Percentiles rank a stretch among this genome's conserved stretches.
These are phyloP conservation scores for Mycena maculata DNA, from an alignment of 768 basidiomycete genomes.

Conservation along the genomic window DNA sequence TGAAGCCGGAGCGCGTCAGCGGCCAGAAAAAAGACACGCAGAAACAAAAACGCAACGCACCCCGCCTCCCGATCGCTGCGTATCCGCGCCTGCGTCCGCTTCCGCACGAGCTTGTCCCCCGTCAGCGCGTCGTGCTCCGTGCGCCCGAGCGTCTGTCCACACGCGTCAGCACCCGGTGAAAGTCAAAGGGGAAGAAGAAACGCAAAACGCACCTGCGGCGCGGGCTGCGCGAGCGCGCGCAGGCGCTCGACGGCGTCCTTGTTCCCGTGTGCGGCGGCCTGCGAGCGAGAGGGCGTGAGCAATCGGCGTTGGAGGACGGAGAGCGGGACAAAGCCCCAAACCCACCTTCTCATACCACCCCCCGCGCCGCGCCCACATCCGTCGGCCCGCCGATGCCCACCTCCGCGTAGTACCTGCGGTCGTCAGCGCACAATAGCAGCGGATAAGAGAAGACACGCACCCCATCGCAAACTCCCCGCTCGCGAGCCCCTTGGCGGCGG, in stretches of 20 bases:
- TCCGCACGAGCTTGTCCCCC: slow-evolving; percentile 83
- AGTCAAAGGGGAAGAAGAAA: background rate
- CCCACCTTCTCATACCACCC: slow-evolving; percentile 78
- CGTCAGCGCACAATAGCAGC: no score
- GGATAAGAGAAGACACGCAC: no score
- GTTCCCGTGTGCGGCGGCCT: slow-evolving; percentile 86
- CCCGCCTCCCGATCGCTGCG: slow-evolving; percentile 54
- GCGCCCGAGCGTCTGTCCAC: slow-evolving; percentile 66
- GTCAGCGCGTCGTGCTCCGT: slow-evolving; percentile 85
- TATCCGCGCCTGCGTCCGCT: slow-evolving; percentile 78
- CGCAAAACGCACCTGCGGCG: slow-evolving; percentile 55
- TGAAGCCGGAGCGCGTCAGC: background rate
- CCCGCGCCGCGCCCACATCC: slow-evolving; percentile 70
- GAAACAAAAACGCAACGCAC: slow-evolving; percentile 3
- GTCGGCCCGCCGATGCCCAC: slow-evolving; percentile 86
- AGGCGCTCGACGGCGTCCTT: slow-evolving; percentile 83
- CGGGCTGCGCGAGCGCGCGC: slow-evolving; percentile 69
- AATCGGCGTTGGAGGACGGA: background rate
- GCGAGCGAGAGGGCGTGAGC: slow-evolving; percentile 7
- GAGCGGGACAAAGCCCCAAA: background rate
- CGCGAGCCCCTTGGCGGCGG: slow-evolving; percentile 76
- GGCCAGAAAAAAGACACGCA: background rate
- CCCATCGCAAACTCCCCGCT: slow-evolving; percentile 96
- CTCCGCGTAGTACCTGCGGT: slow-evolving; percentile 95
- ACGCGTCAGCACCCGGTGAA: background rate